Evolutionary conservation across 805 yeast species (phyloP).

Genomic region (Starmerella sp.): DNA sequence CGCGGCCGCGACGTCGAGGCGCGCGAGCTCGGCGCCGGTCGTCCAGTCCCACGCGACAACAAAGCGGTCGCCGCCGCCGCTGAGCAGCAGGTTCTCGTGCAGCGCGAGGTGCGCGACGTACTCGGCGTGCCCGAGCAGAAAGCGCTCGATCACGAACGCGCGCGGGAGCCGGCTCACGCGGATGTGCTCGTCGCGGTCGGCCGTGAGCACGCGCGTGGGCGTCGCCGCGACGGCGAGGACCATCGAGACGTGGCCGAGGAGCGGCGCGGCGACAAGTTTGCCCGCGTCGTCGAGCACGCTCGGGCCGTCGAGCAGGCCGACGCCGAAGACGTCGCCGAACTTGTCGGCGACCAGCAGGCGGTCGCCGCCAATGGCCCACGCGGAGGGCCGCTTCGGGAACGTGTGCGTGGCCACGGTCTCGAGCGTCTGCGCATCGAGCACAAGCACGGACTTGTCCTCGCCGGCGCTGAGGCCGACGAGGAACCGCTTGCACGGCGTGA

Average conservation of each 20-base stretch:
- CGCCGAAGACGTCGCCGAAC: slow-evolving; percentile 80
- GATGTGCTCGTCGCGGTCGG: slow-evolving; percentile 95
- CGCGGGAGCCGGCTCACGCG: slow-evolving; percentile 72
- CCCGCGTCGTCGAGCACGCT: slow-evolving; percentile 24
- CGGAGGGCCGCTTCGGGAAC: slow-evolving; percentile 88
- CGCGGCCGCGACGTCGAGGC: slow-evolving; percentile 38
- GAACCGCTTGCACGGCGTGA: slow-evolving; percentile 43
- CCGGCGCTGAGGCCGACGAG: slow-evolving; percentile 60
- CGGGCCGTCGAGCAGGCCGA: slow-evolving; percentile 36
- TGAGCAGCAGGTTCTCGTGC: slow-evolving; percentile 44
- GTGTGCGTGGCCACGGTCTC: slow-evolving; percentile 53
- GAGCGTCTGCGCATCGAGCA: slow-evolving; percentile 40
- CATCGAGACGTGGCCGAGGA: slow-evolving; percentile 95
- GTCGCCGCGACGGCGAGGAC: slow-evolving; percentile 52
- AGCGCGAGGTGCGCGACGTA: slow-evolving; percentile 66
- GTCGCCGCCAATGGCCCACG: slow-evolving; percentile 40
- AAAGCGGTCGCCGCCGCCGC: slow-evolving; percentile 86
- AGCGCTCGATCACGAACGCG: slow-evolving; percentile 63
- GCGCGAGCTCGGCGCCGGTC: slow-evolving; percentile 37
- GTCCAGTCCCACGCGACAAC: slow-evolving; percentile 75
- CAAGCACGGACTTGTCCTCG: slow-evolving; percentile 66
- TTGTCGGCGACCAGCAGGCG: slow-evolving; percentile 73
- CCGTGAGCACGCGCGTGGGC: slow-evolving; percentile 48
- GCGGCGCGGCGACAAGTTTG: slow-evolving; percentile 43
- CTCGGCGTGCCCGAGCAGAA: slow-evolving; percentile 77